Evolutionary conservation across 148 eudicot species (phyloP).

Genomic region (Persicaria maculosa): DNA sequence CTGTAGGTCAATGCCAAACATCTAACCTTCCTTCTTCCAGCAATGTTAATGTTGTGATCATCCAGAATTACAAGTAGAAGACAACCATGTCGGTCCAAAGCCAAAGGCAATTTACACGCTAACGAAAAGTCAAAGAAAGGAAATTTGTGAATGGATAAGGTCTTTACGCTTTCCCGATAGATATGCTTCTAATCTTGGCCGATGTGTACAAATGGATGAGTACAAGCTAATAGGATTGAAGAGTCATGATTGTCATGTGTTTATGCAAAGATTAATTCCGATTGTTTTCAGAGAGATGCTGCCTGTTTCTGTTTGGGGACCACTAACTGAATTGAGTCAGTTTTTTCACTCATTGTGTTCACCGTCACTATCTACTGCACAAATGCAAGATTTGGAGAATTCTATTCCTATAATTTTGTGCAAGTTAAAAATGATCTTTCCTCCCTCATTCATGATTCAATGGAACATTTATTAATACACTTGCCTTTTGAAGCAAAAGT

Average conservation of each 20-base stretch:
- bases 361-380: neutral
- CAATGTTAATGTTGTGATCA: neutral
- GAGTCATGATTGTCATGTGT: constrained; percentile 20
- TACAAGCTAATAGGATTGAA: neutral
- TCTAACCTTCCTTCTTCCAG: too few relatives aligned
- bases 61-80: neutral
- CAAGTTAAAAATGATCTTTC: too few relatives aligned
- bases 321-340: constrained; percentile 16
- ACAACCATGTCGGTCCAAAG: neutral
- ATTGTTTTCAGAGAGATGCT: neutral
- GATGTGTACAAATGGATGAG: constrained; percentile 14
- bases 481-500: too few relatives aligned
- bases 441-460: too few relatives aligned
- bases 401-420: neutral
- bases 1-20: too few relatives aligned
- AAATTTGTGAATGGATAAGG: constrained; percentile 10
- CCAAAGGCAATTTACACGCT: constrained; percentile 14
- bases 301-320: constrained; percentile 13
- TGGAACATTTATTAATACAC: too few relatives aligned
- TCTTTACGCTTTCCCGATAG: constrained; percentile 14
- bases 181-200: constrained; percentile 17
- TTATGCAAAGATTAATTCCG: constrained; percentile 19
- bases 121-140: neutral
- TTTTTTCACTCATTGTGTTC: constrained; percentile 22
- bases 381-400: constrained; percentile 11